These are phyloP conservation scores for Ganoderma sinense DNA, from an alignment of 1,284 basidiomycete genomes.

Conservation along the genomic window DNA sequence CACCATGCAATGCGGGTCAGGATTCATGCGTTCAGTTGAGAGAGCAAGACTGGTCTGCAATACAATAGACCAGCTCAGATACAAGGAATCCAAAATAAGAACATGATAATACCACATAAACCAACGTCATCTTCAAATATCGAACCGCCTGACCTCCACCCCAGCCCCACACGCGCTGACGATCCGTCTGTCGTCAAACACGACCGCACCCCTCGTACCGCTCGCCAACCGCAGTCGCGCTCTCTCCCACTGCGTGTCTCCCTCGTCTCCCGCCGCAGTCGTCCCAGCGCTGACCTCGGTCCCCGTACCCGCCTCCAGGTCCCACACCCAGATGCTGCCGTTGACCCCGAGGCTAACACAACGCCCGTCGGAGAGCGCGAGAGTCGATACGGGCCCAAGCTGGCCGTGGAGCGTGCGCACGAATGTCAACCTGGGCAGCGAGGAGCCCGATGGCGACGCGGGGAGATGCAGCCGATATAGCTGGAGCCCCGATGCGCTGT, in stretches of 20 bases:
- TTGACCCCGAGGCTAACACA: constrained; percentile 77
- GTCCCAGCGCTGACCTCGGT: constrained; percentile 54
- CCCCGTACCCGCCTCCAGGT: constrained; percentile 73
- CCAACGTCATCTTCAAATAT: constrained; percentile 18
- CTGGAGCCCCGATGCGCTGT: constrained; percentile 66
- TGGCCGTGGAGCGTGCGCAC: constrained; percentile 75
- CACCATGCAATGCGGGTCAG: not conserved
- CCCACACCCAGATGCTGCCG: constrained; percentile 85
- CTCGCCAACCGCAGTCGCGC: constrained; percentile 15
- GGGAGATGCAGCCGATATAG: constrained; percentile 78
- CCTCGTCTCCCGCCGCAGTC: constrained; percentile 18
- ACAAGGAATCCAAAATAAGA: not conserved
- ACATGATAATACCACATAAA: constrained; percentile 5
- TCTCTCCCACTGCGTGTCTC: constrained; percentile 18
- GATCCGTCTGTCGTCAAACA: constrained; percentile 80
- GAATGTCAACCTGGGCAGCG: constrained; percentile 71
- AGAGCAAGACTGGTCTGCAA: not conserved
- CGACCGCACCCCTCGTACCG: constrained; percentile 52
- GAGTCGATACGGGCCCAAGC: constrained; percentile 65
- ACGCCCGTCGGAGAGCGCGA: constrained; percentile 79
- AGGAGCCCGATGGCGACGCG: constrained; percentile 49
- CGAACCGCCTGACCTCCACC: constrained; percentile 71
- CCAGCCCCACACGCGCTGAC: constrained; percentile 61
- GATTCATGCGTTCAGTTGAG: not conserved
- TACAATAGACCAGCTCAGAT: not conserved